Evolutionary conservation across 352 stramenopile species (phyloP).

Genomic region (Phytophthora sp.): DNA sequence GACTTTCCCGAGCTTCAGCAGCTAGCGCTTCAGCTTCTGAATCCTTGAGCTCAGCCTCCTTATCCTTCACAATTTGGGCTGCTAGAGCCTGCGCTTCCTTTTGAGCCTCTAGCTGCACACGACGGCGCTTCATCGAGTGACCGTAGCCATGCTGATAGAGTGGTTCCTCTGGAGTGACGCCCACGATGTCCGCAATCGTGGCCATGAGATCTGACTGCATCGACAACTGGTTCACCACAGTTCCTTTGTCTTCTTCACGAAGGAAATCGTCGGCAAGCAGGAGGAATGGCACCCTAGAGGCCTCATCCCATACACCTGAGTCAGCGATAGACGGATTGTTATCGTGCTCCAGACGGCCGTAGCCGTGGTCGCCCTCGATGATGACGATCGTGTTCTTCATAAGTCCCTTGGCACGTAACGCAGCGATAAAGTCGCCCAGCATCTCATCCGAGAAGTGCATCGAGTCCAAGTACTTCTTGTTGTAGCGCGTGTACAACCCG

Average conservation of each 20-base stretch:
- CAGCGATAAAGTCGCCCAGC: slow-evolving; percentile 63
- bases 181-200: slow-evolving; percentile 70
- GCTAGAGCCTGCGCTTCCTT: slow-evolving; percentile 25
- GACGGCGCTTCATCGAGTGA: slow-evolving; percentile 74
- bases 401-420: slow-evolving; percentile 53
- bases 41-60: slow-evolving; percentile 22
- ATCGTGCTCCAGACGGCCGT: slow-evolving; percentile 70
- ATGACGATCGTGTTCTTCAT: slow-evolving; percentile 83
- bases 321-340: slow-evolving; percentile 72
- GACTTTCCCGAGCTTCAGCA: slow-evolving; percentile 26
- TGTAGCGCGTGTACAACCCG: slow-evolving; percentile 64
- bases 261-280: slow-evolving; percentile 73
- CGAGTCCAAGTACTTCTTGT: slow-evolving; percentile 75
- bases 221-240: slow-evolving; percentile 58
- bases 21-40: slow-evolving; percentile 20
- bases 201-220: slow-evolving; percentile 81
- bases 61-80: slow-evolving; percentile 12
- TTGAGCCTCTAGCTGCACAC: slow-evolving; percentile 24
- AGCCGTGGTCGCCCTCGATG: slow-evolving; percentile 72
- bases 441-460: slow-evolving; percentile 76
- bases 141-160: slow-evolving; percentile 71
- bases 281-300: slow-evolving; percentile 64
- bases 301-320: slow-evolving; percentile 72
- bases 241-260: slow-evolving; percentile 48
- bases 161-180: slow-evolving; percentile 53